These are phyloP conservation scores for Yamadazyma spencermartinsiae DNA, from an alignment of 1,139 yeast species.

Conservation along the genomic window DNA sequence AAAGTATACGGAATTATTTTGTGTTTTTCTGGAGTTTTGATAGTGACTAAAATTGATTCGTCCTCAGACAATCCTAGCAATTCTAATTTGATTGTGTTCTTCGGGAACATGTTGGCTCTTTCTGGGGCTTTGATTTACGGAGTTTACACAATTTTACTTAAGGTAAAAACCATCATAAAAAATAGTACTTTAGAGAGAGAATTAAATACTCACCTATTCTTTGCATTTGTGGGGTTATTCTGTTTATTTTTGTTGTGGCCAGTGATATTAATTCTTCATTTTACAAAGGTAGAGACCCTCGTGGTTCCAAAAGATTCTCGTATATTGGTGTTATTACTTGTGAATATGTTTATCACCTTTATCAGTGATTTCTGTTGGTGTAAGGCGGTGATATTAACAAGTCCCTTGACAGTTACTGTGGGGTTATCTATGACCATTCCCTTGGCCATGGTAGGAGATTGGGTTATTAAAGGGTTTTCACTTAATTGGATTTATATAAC, in stretches of 20 bases:
- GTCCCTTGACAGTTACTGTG: conserved; percentile 93
- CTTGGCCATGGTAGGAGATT: conserved; percentile 89
- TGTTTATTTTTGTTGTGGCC: conserved; percentile 86
- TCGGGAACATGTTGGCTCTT: conserved; percentile 81
- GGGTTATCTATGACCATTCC: conserved; percentile 94
- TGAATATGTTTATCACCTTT: conserved; percentile 77
- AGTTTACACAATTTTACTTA: conserved; percentile 82
- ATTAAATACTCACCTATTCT: conserved; percentile 81
- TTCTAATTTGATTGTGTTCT: conserved; percentile 44
- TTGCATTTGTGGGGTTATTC: conserved; percentile 91
- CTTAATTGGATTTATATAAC: conserved; percentile 63
- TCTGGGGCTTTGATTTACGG: conserved; percentile 87
- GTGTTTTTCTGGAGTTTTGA: conserved; percentile 75
- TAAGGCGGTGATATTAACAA: conserved; percentile 85
- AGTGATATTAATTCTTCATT: conserved; percentile 62
- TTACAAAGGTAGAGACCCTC: conserved; percentile 63
- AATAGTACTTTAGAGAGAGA: conserved; percentile 61
- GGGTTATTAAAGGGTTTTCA: conserved; percentile 64
- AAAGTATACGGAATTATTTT: conserved; percentile 71
- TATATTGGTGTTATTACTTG: conserved; percentile 53
- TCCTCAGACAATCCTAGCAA: conserved; percentile 28
- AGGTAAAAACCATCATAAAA: conserved; percentile 54
- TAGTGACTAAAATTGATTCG: conserved; percentile 67
- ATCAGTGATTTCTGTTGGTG: conserved; percentile 95
- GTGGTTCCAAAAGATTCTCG: conserved; percentile 61